Evolutionary conservation across 371 early-diverging fungal species (phyloP).

Genomic region (Apophysomyces ossiformis): DNA sequence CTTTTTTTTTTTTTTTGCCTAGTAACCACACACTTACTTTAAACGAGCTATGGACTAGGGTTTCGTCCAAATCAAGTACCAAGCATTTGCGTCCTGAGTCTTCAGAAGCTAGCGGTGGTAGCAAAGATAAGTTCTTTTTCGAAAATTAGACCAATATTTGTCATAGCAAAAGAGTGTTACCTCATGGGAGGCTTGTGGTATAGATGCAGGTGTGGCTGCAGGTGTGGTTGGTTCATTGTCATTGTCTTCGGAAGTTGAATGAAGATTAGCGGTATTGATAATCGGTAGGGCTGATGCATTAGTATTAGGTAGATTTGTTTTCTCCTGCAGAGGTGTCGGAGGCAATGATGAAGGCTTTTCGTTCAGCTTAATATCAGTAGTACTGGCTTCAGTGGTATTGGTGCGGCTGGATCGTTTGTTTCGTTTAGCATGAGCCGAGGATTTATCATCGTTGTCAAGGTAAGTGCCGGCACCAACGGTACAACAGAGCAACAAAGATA

Average conservation of each 20-base stretch:
- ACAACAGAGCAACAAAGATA: slow-evolving; percentile 17
- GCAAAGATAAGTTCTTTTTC: background rate
- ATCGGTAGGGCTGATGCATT: background rate
- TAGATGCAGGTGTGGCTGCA: slow-evolving; percentile 5
- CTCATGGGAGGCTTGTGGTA: slow-evolving; percentile 6
- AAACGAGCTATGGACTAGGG: slow-evolving; percentile 61
- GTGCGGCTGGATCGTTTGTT: background rate
- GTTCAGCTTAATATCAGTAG: background rate
- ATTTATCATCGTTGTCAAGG: slow-evolving; percentile 17
- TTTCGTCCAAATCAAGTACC: slow-evolving; percentile 67
- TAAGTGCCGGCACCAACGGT: slow-evolving; percentile 16
- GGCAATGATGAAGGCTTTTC: background rate
- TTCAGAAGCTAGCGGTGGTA: slow-evolving; percentile 18
- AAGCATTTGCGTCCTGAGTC: slow-evolving; percentile 47
- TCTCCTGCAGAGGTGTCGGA: slow-evolving; percentile 7
- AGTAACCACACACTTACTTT: slow-evolving; percentile 24
- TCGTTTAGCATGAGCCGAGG: background rate
- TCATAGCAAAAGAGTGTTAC: background rate
- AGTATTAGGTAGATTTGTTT: background rate
- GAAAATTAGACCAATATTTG: background rate
- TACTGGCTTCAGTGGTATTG: background rate
- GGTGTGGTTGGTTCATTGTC: background rate
- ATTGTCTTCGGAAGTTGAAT: background rate
- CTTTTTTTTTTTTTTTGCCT: too few species aligned
- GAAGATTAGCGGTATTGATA: slow-evolving; percentile 1